phyloP scores from a whole-genome alignment of 2,329 filamentous ascomycete species.

The Aureobasidium pullulans region DNA sequence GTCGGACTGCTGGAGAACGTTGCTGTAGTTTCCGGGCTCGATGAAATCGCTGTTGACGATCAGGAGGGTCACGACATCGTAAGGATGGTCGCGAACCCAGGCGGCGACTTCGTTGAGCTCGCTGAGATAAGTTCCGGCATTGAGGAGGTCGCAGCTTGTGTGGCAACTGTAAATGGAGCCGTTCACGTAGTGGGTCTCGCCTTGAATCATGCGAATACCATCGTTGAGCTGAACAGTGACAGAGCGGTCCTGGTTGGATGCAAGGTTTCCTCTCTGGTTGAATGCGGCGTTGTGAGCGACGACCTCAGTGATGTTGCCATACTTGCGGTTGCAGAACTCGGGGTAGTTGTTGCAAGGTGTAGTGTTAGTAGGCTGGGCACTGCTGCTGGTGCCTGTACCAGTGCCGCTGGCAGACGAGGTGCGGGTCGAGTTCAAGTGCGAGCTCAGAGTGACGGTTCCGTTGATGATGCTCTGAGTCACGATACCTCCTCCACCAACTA shows the following conservation, averaged over 20 bases:
- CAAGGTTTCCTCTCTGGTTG: constrained; percentile 59
- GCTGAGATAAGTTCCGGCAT: constrained; percentile 67
- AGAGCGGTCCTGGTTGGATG: constrained; percentile 63
- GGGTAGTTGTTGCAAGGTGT: constrained; percentile 66
- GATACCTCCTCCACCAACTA: constrained; percentile 16
- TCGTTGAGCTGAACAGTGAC: constrained; percentile 71
- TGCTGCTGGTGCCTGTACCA: constrained; percentile 22
- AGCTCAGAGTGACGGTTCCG: constrained; percentile 26
- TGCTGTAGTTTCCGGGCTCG: constrained; percentile 55
- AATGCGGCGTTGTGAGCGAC: constrained; percentile 79
- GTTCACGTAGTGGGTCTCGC: constrained; percentile 51
- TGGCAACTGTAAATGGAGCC: constrained; percentile 71
- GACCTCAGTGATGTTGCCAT: constrained; percentile 74
- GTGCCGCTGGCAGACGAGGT: constrained; percentile 25
- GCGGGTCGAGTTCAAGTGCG: constrained; percentile 37
- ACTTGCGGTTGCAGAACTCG: constrained; percentile 69
- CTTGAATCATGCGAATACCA: constrained; percentile 59
- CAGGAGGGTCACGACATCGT: constrained; percentile 80
- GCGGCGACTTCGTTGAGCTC: constrained; percentile 62
- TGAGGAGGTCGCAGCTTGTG: constrained; percentile 71
- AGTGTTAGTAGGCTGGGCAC: constrained; percentile 54
- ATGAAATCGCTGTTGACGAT: constrained; percentile 78
- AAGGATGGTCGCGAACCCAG: constrained; percentile 72
- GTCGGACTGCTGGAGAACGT: constrained; percentile 63
- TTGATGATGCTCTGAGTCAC: constrained; percentile 16